Base-by-base conservation (phyloP, 495 filamentous ascomycete genomes). In the Hypoxylon lienhwacheense region DNA sequence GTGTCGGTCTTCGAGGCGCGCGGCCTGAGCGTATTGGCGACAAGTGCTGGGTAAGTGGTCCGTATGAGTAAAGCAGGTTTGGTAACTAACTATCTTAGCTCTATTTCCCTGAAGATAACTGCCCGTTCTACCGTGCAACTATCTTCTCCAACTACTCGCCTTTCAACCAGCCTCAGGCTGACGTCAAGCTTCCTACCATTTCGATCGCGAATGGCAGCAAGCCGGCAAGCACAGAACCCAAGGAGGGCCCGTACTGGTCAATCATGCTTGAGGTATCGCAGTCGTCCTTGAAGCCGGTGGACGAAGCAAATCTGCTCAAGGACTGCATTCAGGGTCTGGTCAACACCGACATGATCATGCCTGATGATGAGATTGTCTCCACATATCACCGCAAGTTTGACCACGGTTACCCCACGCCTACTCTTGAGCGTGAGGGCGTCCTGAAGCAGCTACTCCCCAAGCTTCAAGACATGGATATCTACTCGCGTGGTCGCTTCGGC, bases 141-240 rank as follows among this genome's bases (percentile, higher is more conserved):
- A 97, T 99, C 77, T 99, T 99, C 85, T 97, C 93, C 75, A 99
- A 99, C 85, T 99, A 99, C 81, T 97, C 95, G 12, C 93, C 92
- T 51, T 82, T 95, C 83, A 99, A 99, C 78, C 93, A 97, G 75
- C 93, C 93, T 14, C 76, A 85, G 44, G 77, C 81, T 34, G 84
- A 84, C 48, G 85, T 81, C 66, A 93, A 95, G 78, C 86, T 99
- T 29, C 82, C 90, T 34, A 97, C 93, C 10, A 75, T 88, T 49
- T 87, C 90, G 66, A 81, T 89, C 22, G 93, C 90, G 19, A 78
- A 95, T 55, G 93, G 93, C 73, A 85, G 82, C 71, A 87, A 88
- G 74, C 82, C 91, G 31, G 64, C 73, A 20, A 85, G 76, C 65
- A 77, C 75, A 37, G 81, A 85, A 60, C 65, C 90, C 46, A 77